Conservation (phyloP, 2,329 filamentous ascomycete species). For the Aspergillus latus region DNA sequence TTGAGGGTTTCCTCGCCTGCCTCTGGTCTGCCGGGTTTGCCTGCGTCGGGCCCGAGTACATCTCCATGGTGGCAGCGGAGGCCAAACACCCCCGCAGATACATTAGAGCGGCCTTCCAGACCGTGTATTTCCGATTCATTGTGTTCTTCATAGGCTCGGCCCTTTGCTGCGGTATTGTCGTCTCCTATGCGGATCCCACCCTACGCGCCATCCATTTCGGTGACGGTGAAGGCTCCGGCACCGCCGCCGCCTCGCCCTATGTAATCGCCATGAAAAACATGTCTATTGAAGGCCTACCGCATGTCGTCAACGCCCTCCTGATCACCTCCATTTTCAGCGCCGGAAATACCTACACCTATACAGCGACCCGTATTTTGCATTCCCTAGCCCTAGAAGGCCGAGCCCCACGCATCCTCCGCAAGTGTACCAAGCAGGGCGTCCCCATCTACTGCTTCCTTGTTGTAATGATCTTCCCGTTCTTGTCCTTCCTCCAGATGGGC, state of each 20-base stretch:
- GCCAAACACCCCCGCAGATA: conserved; percentile 64
- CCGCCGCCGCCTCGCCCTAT: conserved; percentile 60
- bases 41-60: conserved; percentile 63
- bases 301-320: conserved; percentile 58
- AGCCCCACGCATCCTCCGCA: conserved; percentile 56
- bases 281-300: conserved; percentile 54
- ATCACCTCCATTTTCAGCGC: conserved; percentile 58
- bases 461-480: conserved; percentile 55
- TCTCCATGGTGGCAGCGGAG: conserved; percentile 60
- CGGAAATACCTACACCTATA: conserved; percentile 58
- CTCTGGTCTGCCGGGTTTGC: conserved; percentile 66
- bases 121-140: conserved; percentile 71
- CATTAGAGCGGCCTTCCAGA: conserved; percentile 70
- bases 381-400: conserved; percentile 54
- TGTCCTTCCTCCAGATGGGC: conserved; percentile 55
- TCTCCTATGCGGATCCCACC: conserved; percentile 62
- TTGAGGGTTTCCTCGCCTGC: conserved; percentile 59
- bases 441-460: conserved; percentile 59
- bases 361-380: conserved; percentile 54
- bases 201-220: conserved; percentile 12
- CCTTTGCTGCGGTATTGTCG: conserved; percentile 65
- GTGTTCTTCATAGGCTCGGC: conserved; percentile 71
- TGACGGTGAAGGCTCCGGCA: conserved; percentile 33
- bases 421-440: conserved; percentile 61
- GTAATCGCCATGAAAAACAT: conserved; percentile 63